Evolutionary conservation across 179 eudicot species (phyloP).

Genomic region (Drosera spatulata): DNA sequence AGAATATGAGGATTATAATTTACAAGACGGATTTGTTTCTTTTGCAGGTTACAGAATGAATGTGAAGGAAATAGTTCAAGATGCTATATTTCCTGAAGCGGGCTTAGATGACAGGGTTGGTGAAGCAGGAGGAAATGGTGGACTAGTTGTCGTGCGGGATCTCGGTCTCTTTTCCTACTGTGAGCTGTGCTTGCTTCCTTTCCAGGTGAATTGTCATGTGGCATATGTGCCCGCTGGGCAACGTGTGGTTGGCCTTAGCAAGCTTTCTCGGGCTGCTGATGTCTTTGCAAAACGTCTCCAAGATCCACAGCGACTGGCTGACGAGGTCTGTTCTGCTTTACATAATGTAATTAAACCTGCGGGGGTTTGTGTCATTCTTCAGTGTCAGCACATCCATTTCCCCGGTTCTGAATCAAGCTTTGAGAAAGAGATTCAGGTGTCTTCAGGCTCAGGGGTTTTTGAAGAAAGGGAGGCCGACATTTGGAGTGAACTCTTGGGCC

Average conservation of each 20-base stretch:
- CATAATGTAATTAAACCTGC: no score
- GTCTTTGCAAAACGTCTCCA: no score
- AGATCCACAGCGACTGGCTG: no score
- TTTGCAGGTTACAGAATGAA: constrained; percentile 59
- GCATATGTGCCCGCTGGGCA: constrained; percentile 11
- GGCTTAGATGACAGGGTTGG: constrained; percentile 55
- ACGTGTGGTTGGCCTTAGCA: no score
- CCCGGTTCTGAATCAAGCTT: constrained; percentile 32
- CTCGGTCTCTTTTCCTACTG: constrained; percentile 78
- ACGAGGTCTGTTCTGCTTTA: no score
- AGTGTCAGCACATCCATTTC: constrained; percentile 14
- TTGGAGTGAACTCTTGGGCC: no score
- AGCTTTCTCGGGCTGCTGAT: no score
- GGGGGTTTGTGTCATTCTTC: no score
- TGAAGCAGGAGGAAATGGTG: constrained; percentile 80
- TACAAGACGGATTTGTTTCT: constrained; percentile 1
- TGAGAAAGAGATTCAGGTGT: neutral
- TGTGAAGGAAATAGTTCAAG: constrained; percentile 62
- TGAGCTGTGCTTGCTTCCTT: constrained; percentile 80
- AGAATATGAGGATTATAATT: neutral
- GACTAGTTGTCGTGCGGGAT: constrained; percentile 80
- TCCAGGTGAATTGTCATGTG: constrained; percentile 79
- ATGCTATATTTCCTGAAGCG: constrained; percentile 86
- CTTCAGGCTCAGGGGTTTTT: no score
- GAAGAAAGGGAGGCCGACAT: no score